These are phyloP conservation scores for Urostyla sp. DNA, from an alignment of 73 alveolate species.

Conservation along the genomic window DNA sequence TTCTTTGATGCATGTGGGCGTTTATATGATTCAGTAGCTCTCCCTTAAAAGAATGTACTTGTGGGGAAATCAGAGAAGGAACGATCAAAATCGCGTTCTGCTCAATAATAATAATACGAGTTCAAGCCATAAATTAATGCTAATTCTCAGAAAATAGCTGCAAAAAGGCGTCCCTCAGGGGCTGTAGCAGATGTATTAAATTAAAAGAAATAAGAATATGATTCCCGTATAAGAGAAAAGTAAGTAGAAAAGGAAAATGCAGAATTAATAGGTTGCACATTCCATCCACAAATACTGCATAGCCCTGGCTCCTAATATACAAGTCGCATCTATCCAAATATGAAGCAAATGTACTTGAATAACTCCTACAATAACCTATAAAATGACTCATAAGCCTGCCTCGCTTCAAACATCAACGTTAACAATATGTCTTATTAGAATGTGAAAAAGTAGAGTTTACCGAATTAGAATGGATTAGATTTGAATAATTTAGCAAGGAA, in stretches of 20 bases:
- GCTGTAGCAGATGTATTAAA: conserved; percentile 49
- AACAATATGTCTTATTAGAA: conserved; percentile 3
- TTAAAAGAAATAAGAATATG: conserved; percentile 49
- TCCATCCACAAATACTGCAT: conserved; percentile 60
- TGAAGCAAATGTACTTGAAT: neutral
- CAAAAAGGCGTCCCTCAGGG: conserved; percentile 44
- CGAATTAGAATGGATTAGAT: neutral
- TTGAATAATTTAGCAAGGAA: conserved; percentile 24
- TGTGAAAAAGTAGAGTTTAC: neutral
- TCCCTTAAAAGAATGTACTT: conserved; percentile 24
- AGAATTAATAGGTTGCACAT: conserved; percentile 69
- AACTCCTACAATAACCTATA: neutral
- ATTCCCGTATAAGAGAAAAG: conserved; percentile 32
- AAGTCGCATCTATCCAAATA: neutral
- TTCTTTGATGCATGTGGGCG: conserved; percentile 50
- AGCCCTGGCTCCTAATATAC: conserved; percentile 27
- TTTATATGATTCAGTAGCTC: conserved; percentile 25
- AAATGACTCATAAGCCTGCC: neutral
- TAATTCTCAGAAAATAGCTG: conserved; percentile 63
- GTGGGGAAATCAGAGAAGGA: conserved; percentile 5
- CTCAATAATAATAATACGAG: neutral
- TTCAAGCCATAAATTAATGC: conserved; percentile 54
- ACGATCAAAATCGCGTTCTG: conserved; percentile 29
- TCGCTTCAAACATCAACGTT: neutral
- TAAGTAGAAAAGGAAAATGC: conserved; percentile 30